Conservation (phyloP, 306 rosid genomes). For the Argentina anserina region DNA sequence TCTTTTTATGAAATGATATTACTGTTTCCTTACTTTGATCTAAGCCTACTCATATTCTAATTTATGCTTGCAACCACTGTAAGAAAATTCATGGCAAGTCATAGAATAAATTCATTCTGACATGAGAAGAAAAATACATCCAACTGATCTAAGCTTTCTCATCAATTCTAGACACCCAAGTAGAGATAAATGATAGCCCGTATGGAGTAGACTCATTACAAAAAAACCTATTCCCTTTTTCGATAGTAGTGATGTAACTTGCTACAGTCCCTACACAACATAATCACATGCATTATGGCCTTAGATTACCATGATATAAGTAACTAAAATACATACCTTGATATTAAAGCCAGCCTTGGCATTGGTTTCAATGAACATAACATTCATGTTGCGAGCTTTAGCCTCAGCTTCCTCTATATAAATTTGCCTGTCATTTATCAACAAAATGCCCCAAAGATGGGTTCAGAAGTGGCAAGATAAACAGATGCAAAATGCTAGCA, state of each 20-base stretch:
- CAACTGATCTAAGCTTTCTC: neutral
- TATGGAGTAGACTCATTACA: neutral
- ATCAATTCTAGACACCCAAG: neutral
- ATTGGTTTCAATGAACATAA: conserved; percentile 86
- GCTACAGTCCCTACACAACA: neutral
- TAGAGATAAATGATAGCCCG: neutral
- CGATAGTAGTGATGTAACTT: neutral
- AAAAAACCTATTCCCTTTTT: neutral
- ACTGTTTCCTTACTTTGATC: neutral
- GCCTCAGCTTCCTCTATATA: conserved; percentile 89
- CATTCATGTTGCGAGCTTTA: conserved; percentile 68
- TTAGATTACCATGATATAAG: neutral
- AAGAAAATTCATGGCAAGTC: neutral
- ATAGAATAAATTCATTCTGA: neutral
- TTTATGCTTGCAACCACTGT: neutral
- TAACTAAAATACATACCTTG: conserved; percentile 41
- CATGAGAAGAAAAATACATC: neutral
- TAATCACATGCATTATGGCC: neutral
- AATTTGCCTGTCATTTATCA: conserved; percentile 59
- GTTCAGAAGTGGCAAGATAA: conserved; percentile 12
- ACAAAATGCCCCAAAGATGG: conserved; percentile 15
- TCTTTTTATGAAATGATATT: neutral
- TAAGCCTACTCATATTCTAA: neutral
- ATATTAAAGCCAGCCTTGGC: conserved; percentile 93
- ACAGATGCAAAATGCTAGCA: conserved; percentile 9